These are phyloP conservation scores for Aspergillus cristatus DNA, from an alignment of 495 filamentous ascomycete genomes.

Conservation along the genomic window DNA sequence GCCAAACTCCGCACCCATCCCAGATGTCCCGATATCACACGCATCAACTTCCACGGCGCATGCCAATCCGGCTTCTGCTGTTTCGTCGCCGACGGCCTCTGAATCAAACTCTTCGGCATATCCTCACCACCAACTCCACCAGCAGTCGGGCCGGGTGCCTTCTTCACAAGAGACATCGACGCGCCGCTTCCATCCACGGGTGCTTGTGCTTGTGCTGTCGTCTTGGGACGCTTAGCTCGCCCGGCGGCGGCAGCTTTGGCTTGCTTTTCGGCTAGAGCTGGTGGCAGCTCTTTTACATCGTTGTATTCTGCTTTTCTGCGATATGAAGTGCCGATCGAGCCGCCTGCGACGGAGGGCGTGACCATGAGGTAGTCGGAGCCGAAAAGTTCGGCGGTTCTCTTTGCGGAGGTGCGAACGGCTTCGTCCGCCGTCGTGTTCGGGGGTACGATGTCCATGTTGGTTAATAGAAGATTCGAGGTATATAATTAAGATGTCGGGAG, in stretches of 20 bases:
- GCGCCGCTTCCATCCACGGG: constrained; percentile 26
- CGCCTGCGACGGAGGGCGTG: constrained; percentile 33
- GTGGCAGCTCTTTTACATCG: constrained; percentile 72
- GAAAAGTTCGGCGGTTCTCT: constrained; percentile 61
- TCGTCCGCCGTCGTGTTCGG: constrained; percentile 28
- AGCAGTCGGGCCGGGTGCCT: constrained; percentile 17
- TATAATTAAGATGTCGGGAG: background rate
- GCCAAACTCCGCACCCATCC: constrained; percentile 92
- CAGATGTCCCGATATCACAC: constrained; percentile 92
- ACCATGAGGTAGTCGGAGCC: constrained; percentile 47
- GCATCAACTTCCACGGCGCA: constrained; percentile 95
- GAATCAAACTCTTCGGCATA: constrained; percentile 51
- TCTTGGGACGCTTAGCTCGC: constrained; percentile 47
- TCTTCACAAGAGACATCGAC: constrained; percentile 38
- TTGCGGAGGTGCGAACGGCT: constrained; percentile 49
- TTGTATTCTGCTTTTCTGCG: constrained; percentile 72
- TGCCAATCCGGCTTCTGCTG: constrained; percentile 89
- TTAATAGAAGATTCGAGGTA: constrained; percentile 3
- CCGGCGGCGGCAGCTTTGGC: constrained; percentile 50
- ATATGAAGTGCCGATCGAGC: constrained; percentile 44
- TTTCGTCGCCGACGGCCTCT: constrained; percentile 55
- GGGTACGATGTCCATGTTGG: constrained; percentile 26
- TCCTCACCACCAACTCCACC: constrained; percentile 22
- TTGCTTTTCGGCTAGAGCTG: constrained; percentile 76
- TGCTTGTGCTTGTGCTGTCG: constrained; percentile 18